Evolutionary conservation across 1,139 yeast species (phyloP), one percentile per base, ranked within the genome.

Genomic region (Candida sp.): DNA sequence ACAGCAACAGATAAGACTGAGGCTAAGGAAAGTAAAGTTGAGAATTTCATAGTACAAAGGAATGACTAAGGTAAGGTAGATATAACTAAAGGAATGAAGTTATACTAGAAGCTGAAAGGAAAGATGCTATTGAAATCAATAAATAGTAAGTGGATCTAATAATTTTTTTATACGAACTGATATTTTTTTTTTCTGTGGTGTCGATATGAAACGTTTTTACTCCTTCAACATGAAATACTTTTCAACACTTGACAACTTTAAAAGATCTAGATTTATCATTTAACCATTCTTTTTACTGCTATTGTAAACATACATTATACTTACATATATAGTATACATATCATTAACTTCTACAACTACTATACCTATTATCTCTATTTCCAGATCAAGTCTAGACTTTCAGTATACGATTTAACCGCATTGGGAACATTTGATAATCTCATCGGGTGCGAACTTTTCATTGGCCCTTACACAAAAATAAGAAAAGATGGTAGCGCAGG

Each of bases 1-100:
- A 50, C 39, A 25, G 46, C 40, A 7, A 48, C 43, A 23, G 54
- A 37, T 30, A 54, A 46, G 15, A 47, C 41, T 29, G 54, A 39
- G 22, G 51, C 42, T 38, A 51, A 40, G 21, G 43, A 37, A 29
- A 51, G 35, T 37, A 37, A 37, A 33, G 45, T 35, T 34, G 58
- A 47, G 36, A 50, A 53, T 45, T 49, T 55, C 63, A 57, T 57
- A 25, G 21, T 42, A 35, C 21, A 36, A 36, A 41, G 43, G 45
- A 48, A 43, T 22, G 49, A 44, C 44, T 40, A 36, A 35, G 39
- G n/a, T 30, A 38, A 38, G 33, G 33, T 37, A 34, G 22, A 37
- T 37, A 33, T 22, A 36, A 40, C 43, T 35, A 25, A 37, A 37
- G 34, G 39, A 37, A 21, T 12, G 39, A 12, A 32, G 34, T 11